Evolutionary conservation across 208 protist genomes (phyloP), one percentile per base, ranked within the genome.

Genomic region (Porcisia hertigi): DNA sequence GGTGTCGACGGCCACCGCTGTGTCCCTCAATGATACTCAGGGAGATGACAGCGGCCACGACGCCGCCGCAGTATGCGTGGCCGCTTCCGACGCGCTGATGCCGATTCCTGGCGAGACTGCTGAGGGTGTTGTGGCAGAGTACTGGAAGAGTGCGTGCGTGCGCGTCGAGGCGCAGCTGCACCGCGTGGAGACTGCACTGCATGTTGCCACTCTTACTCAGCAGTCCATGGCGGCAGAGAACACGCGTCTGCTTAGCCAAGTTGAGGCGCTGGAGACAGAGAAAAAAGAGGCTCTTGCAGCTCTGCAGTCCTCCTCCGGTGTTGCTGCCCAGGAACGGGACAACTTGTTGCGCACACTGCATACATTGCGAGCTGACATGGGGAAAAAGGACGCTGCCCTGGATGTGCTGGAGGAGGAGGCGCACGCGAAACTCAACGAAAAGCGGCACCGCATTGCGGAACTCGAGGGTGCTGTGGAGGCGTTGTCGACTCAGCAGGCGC

Each of bases 261-360:
- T 87, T 18, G 79, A 80, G 71, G 79, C 87, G 30, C 71, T 81
- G 14, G 72, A 89, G 47, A 54, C 53, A 3, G 67, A 75, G 0
- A 64, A 76, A 71, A 43, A 54, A 20, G 45, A 66, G 43, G 34
- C 81, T 45, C 47, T 53, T 11, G 71, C 74, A 58, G 73, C 82
- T 18, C 41, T 63, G 6, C 57, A 77, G 2, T 58, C 71, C 16
- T 14, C 64, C 0, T 62, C 67, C 60, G 57, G 47, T 8, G 76
- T 75, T 53, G 62, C 82, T 25, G 69, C 53, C 47, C 80, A 78
- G 66, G 92, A 96, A 71, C 83, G 84, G 43, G 92, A 92, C 36
- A 94, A 92, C 39, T 80, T 96, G 25, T 74, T 92, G 55, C 92
- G 92, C 69, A 92, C 89, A 2, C 67, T 96, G 55, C 89, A 86